phyloP scores from a whole-genome alignment of 176 grass and related monocot genomes.

The Sorghum bicolor region Sorghum_bicolor_NCBIv3 NC_012870.2:19770001-19770500 shows the following conservation, averaged over 20 bases:
- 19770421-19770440: too few relatives aligned
- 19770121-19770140: conserved; percentile 27
- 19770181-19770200: conserved; percentile 39
- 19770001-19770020: neutral
- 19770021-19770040: conserved; percentile 14
- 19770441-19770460: too few relatives aligned
- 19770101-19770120: neutral
- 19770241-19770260: conserved; percentile 14
- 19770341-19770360: too few relatives aligned
- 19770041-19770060: neutral
- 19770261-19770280: neutral
- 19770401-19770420: too few relatives aligned
- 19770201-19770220: conserved; percentile 20
- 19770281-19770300: conserved; percentile 2
- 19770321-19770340: too few relatives aligned
- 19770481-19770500: too few relatives aligned
- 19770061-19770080: neutral
- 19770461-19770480: too few relatives aligned
- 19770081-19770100: neutral
- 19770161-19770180: neutral
- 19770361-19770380: too few relatives aligned
- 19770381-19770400: too few relatives aligned
- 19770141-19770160: conserved; percentile 18
- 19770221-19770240: conserved; percentile 6
- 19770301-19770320: neutral